These are phyloP conservation scores for Papiliotrema laurentii DNA, from an alignment of 1,284 basidiomycete species.

Conservation along the genomic window DNA sequence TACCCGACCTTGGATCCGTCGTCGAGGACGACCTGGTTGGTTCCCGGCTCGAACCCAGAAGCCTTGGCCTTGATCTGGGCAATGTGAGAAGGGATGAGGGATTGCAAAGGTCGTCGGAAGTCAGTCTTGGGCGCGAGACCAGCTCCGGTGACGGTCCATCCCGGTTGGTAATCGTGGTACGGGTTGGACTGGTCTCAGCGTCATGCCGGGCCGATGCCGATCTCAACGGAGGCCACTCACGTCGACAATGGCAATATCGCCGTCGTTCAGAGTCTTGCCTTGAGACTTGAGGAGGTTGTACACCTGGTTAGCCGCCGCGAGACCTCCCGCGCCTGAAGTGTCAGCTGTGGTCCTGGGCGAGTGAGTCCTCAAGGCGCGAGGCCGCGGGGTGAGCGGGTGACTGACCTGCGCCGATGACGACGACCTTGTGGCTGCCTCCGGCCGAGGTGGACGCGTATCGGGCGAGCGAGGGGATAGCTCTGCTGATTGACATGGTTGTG, in stretches of 20 bases:
- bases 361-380: too few species aligned
- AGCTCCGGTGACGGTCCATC: conserved; percentile 88
- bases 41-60: conserved; percentile 66
- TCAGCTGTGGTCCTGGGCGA: neutral
- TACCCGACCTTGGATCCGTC: conserved; percentile 71
- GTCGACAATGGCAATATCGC: conserved; percentile 81
- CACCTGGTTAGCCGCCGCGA: conserved; percentile 76
- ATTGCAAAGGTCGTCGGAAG: conserved; percentile 63
- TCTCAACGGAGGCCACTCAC: conserved; percentile 19
- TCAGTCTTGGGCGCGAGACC: conserved; percentile 66
- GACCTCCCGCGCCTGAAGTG: conserved; percentile 64
- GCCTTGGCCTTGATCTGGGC: conserved; percentile 71
- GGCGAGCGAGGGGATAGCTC: conserved; percentile 7
- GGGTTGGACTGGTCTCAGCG: conserved; percentile 15
- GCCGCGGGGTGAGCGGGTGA: neutral
- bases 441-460: conserved; percentile 13
- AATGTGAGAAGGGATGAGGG: conserved; percentile 70
- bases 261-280: conserved; percentile 62
- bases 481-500: conserved; percentile 1
- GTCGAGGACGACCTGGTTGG: conserved; percentile 66
- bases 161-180: conserved; percentile 58
- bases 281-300: conserved; percentile 68
- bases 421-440: conserved; percentile 47
- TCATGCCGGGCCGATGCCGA: neutral
- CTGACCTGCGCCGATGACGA: conserved; percentile 50